Conservation (phyloP, 805 yeast species). For the Ogataea paraovalis region DNA sequence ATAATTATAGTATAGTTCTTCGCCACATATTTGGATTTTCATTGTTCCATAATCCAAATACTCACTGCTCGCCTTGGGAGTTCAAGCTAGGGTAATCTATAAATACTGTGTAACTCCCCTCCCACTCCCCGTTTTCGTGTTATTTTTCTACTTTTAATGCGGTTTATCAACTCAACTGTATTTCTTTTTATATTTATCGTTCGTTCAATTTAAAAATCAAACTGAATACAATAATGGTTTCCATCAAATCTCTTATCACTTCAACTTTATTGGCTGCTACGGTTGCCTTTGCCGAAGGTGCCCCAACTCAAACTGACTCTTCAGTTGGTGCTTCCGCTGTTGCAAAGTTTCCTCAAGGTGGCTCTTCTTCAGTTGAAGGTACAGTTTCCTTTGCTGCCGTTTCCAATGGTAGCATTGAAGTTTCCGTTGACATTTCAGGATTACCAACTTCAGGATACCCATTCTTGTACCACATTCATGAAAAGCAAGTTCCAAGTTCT, state of each 20-base stretch:
- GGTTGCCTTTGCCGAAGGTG: neutral
- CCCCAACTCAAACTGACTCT: slow-evolving; percentile 6
- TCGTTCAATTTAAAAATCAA: neutral
- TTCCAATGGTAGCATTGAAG: slow-evolving; percentile 28
- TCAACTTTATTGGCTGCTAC: slow-evolving; percentile 1
- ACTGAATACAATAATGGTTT: slow-evolving; percentile 1
- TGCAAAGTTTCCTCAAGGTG: slow-evolving; percentile 47
- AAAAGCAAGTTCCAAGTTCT: slow-evolving; percentile 31
- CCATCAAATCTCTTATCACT: neutral
- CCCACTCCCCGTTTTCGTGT: too few relatives aligned
- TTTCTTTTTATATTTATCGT: too few relatives aligned
- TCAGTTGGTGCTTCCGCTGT: slow-evolving; percentile 37
- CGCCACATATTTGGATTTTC: too few relatives aligned
- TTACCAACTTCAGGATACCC: slow-evolving; percentile 42
- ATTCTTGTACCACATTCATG: slow-evolving; percentile 43
- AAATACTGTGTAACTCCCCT: too few relatives aligned
- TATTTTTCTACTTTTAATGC: too few relatives aligned
- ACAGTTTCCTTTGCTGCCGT: slow-evolving; percentile 4
- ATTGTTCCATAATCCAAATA: too few relatives aligned
- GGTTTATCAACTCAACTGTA: too few relatives aligned
- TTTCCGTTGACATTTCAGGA: slow-evolving; percentile 41
- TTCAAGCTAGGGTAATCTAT: too few relatives aligned
- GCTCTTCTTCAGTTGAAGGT: slow-evolving; percentile 12
- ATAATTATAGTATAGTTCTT: too few relatives aligned
- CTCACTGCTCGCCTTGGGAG: too few relatives aligned